A percentile compares a stretch with the other conserved stretches of the same genome.
Conservation (phyloP, 108 stramenopile genomes). For the Nitzschia sp. region DNA sequence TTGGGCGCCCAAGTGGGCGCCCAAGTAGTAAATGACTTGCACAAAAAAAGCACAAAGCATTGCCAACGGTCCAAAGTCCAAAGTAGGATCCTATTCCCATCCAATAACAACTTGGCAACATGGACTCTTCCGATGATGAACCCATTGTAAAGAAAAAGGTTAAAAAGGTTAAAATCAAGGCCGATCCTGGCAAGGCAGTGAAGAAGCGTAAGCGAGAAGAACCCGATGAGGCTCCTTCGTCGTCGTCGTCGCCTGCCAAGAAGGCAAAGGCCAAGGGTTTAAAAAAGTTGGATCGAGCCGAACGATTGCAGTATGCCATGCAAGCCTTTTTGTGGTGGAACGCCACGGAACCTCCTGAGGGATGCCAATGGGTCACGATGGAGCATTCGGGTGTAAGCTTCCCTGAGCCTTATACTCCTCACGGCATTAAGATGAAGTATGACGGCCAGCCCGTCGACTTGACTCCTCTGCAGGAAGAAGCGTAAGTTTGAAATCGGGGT, state of each 20-base stretch:
- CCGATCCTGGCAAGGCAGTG: constrained; percentile 14
- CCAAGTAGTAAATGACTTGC: too few relatives aligned
- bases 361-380: constrained; percentile 93
- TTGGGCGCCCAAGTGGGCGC: too few relatives aligned
- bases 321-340: constrained; percentile 93
- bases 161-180: constrained; percentile 31
- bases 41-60: too few relatives aligned
- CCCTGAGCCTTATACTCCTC: constrained; percentile 92
- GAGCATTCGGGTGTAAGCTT: constrained; percentile 97
- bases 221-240: constrained; percentile 25
- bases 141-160: constrained; percentile 24
- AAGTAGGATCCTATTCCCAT: too few relatives aligned
- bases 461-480: constrained; percentile 93
- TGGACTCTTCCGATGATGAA: constrained; percentile 25
- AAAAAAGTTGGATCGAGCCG: constrained; percentile 77
- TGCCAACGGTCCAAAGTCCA: too few relatives aligned
- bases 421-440: constrained; percentile 93
- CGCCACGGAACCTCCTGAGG: constrained; percentile 79
- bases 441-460: constrained; percentile 91
- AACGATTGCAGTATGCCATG: constrained; percentile 87
- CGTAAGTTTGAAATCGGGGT: constrained; percentile 73
- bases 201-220: constrained; percentile 35
- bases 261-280: constrained; percentile 39
- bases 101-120: neutral
- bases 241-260: constrained; percentile 30